Evolutionary conservation across 1,284 basidiomycete genomes (phyloP), one percentile per base, ranked within the genome.

Genomic region (Leccinum subfulvum): DNA sequence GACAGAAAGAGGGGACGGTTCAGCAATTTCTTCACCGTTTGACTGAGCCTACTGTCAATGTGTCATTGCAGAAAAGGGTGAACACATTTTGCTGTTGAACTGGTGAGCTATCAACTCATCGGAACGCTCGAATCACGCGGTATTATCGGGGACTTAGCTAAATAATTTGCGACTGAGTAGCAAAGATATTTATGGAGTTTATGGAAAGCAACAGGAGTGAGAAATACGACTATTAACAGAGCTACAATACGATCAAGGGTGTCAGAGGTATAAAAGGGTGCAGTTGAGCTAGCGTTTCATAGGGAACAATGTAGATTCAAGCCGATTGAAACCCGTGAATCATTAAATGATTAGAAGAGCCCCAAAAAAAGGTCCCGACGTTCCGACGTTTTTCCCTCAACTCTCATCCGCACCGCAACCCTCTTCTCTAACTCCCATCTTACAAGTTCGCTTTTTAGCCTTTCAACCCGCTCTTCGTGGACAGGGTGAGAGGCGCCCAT

Each of bases 401-500:
- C 60, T 49, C 62, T 73, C 62, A 59, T 62, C 44, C 39, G 64
- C 28, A 61, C 35, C 1, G 69, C 72, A 13, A 76, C 75, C 56
- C 75, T 68, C 64, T 78, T 76, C 67, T 78, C 81, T 58, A 71
- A 59, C 67, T 80, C 78, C 87, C 87, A 89, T 58, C 83, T 72
- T 37, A 76, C 76, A 28, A 89, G 77, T 75, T 89, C 87, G 18
- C 75, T 66, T 64, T 77, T 77, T 30, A 89, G 75, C 58, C 77
- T 81, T 63, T 78, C 71, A 4, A 83, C 75, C 44, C 88, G 79
- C 47, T 81, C 78, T 54, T 80, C 78, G n/a, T 82, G 76, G 28
- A 84, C 71, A 4, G 88, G 88, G 69, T 89, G 87, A 1, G 80
- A 73, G 10, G 75, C 66, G 37, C 82, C 80, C 69, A 74, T 69